These are phyloP conservation scores for Ustulina deusta DNA, from an alignment of 2,329 filamentous ascomycete species.

Conservation along the genomic window DNA sequence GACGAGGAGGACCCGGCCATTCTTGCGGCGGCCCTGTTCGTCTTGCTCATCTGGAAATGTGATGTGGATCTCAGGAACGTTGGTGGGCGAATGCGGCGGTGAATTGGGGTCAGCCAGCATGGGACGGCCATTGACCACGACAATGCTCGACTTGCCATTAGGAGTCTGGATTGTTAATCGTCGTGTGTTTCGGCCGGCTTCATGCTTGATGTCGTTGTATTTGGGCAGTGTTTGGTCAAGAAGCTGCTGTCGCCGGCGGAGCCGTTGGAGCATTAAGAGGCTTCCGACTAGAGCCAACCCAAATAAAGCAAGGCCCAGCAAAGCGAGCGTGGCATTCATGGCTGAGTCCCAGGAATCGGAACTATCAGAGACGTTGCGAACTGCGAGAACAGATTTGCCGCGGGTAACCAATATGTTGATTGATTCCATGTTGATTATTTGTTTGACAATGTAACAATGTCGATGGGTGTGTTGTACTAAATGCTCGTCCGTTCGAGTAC, in stretches of 20 bases:
- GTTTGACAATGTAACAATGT: conserved; percentile 39
- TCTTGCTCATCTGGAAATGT: conserved; percentile 98
- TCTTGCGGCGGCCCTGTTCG: conserved; percentile 81
- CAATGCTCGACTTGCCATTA: conserved; percentile 73
- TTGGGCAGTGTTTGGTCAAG: conserved; percentile 71
- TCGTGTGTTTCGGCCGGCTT: conserved; percentile 63
- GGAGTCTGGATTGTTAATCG: conserved; percentile 70
- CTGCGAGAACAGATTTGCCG: conserved; percentile 58
- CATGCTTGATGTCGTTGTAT: conserved; percentile 72
- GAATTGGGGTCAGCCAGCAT: conserved; percentile 81
- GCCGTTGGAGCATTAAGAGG: conserved; percentile 79
- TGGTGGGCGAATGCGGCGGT: conserved; percentile 82
- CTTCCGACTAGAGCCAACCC: conserved; percentile 74
- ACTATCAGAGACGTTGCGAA: conserved; percentile 57
- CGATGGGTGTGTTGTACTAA: conserved; percentile 41
- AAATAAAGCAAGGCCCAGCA: conserved; percentile 82
- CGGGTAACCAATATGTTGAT: conserved; percentile 56
- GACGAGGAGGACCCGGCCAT: conserved; percentile 90
- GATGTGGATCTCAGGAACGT: conserved; percentile 95
- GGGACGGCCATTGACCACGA: conserved; percentile 78
- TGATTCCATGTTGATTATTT: conserved; percentile 48
- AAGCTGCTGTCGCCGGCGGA: conserved; percentile 61
- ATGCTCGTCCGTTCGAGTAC: conserved; percentile 43
- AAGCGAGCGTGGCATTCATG: conserved; percentile 81
- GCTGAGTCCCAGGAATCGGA: conserved; percentile 66